Percentiles rank a stretch among this genome's conserved stretches.
phyloP scores from a whole-genome alignment of 495 filamentous ascomycete species.

The Amorphotheca resinae region DNA sequence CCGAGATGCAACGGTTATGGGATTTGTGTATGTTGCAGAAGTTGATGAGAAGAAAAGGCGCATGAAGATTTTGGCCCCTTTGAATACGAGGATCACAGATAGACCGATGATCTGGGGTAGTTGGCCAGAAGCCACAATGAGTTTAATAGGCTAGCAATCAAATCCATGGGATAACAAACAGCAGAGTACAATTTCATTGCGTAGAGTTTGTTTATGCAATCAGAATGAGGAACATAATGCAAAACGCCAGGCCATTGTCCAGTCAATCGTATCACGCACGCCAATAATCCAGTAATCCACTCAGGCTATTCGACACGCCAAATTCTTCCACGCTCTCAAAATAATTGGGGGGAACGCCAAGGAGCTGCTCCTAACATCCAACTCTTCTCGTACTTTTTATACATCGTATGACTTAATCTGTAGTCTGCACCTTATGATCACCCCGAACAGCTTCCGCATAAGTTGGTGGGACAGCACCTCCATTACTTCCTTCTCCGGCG shows the following conservation, averaged over 20 bases:
- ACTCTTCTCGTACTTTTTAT: not conserved
- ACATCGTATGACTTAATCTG: slow-evolving; percentile 32
- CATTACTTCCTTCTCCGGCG: slow-evolving; percentile 14
- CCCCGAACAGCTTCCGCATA: slow-evolving; percentile 45
- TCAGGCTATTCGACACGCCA: too few relatives aligned
- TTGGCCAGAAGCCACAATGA: slow-evolving; percentile 35
- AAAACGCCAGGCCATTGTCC: too few relatives aligned
- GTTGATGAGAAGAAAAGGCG: slow-evolving; percentile 78
- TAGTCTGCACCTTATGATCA: slow-evolving; percentile 75
- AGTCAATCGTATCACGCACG: too few relatives aligned
- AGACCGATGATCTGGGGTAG: slow-evolving; percentile 57
- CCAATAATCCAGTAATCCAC: too few relatives aligned
- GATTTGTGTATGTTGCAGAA: slow-evolving; percentile 82
- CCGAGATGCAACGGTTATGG: slow-evolving; percentile 75
- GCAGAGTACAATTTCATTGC: too few relatives aligned
- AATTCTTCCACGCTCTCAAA: too few relatives aligned
- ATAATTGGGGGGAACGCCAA: too few relatives aligned
- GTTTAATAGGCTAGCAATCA: slow-evolving; percentile 20
- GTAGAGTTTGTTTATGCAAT: not conserved
- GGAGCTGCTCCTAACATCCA: too few relatives aligned
- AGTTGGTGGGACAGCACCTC: slow-evolving; percentile 16
- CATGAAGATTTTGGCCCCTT: slow-evolving; percentile 68
- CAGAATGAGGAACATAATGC: not conserved
- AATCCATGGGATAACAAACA: slow-evolving; percentile 2
- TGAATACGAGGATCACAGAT: slow-evolving; percentile 56